Evolutionary conservation across 2,329 filamentous ascomycete genomes (phyloP), one percentile per base, ranked within the genome.

Genomic region (Ilyonectria robusta): DNA sequence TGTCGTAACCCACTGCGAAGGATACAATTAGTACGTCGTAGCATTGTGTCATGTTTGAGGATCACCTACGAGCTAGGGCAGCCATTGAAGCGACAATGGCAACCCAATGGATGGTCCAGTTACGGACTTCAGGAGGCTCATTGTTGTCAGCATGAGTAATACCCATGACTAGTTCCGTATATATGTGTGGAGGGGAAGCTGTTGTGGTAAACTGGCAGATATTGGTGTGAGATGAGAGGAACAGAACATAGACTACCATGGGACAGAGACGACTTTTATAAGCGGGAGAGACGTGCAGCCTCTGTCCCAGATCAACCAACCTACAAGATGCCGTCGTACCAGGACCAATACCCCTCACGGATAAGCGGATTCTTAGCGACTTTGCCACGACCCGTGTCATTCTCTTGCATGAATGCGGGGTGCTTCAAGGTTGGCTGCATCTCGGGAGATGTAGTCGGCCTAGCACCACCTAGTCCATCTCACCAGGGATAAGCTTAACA

Each of bases 81-180:
- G 77, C 78, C 77, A 79, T 79, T 65, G 75, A 78, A 26, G 72
- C 77, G 56, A 78, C 77, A 19, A 77, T 65, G 35, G 77, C 77
- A 57, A 79, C 74, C 60, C 77, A 59, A 51, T 79, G 77, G 69
- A 79, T 79, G 62, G 72, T 71, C 77, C 77, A 78, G 68, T 78
- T 79, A 33, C 77, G 75, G 64, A 79, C 77, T 67, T 78, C 77
- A 40, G 77, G 76, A 67, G 77, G 77, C 67, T 79, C 77, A 57
- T 72, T 69, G 47, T 78, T 79, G 67, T 76, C 80, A 78, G 80
- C 77, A 70, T 77, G 76, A 67, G 77, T 79, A 69, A 70, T 78
- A 65, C 33, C 33, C 33, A 37, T 37, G 13, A 11, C 33, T 37
- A 23, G 3, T 37, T 37, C 8, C 9, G 33, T 37, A 13, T 37